Evolutionary conservation across 2,329 filamentous ascomycete species (phyloP), one percentile per base, ranked within the genome.

Genomic region (Trichoderma afroharzianum): DNA sequence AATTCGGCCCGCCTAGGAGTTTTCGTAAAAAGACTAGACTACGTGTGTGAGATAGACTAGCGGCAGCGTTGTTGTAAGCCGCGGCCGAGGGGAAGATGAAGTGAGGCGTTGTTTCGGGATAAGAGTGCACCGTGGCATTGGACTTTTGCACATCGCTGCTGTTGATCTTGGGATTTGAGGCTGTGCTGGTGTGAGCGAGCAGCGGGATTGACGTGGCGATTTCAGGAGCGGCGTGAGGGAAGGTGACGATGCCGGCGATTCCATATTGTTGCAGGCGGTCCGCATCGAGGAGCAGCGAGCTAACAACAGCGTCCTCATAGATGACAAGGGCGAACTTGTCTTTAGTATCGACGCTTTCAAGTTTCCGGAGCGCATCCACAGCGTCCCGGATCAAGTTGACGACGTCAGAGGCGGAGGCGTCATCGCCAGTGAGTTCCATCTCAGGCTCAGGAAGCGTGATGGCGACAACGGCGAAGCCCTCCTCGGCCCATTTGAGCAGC

Each of bases 11-110:
- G 2, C 83, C 82, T 8, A 92, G 80, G 14, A 87, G 81, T n/a
- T 85, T 84, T 77, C 92, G 92, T 12, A 94, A 76, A 74, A 93
- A 92, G 0, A 83, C 81, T 4, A 93, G 80, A 71, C 83, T 89
- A 1, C 91, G 86, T 1, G 91, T 91, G 78, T 94, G 91, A 0
- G 89, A 85, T 0, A 93, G 82, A 2, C 85, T 82, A 24, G 89
- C 90, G 0, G 86, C 81, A 3, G 83, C 78, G 70, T 85, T 82
- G 71, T 86, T 81, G 79, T 88, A 91, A 70, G 83, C 78, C 0
- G 76, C 62, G 53, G 86, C 83, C 8, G 83, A 83, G 1, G 88
- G 88, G 2, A 88, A 70, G 14, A 75, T 78, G 74, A 87, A 88
- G 1, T 79, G 76, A 1, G 81, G 81, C 4, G 76, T 55, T 4